Evolutionary conservation across 345 rosid species (phyloP).

Genomic region (Salix exigua): DNA sequence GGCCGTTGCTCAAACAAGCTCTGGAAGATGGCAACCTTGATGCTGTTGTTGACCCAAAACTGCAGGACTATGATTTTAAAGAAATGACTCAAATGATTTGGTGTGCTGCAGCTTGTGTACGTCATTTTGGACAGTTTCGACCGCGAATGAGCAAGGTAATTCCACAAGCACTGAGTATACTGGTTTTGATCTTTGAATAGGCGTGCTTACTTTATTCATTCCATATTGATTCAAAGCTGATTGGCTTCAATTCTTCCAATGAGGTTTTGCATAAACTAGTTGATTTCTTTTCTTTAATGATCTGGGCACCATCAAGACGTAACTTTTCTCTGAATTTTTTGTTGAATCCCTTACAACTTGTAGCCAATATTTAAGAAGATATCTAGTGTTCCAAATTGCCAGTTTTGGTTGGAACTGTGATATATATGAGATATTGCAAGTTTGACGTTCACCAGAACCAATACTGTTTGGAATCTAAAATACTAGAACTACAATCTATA

Average conservation of each 20-base stretch:
- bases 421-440: background rate
- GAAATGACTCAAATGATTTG: constrained; percentile 12
- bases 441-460: background rate
- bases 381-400: background rate
- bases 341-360: background rate
- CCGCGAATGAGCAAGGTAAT: constrained; percentile 29
- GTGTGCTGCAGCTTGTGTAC: constrained; percentile 23
- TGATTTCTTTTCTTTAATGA: background rate
- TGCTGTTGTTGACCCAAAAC: constrained; percentile 19
- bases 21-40: constrained; percentile 47
- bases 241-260: background rate
- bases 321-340: background rate
- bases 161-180: background rate
- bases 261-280: background rate
- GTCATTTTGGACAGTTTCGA: constrained; percentile 18
- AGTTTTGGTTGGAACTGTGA: background rate
- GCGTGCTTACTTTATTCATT: background rate
- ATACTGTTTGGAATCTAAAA: background rate
- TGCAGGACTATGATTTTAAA: constrained; percentile 20
- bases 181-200: background rate
- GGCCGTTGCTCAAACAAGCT: constrained; percentile 35
- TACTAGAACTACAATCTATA: background rate
- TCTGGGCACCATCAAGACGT: background rate
- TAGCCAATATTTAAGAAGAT: background rate
- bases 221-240: background rate